Conservation (phyloP, 371 early-diverging fungal species). For the Catenaria anguillulae region DNA sequence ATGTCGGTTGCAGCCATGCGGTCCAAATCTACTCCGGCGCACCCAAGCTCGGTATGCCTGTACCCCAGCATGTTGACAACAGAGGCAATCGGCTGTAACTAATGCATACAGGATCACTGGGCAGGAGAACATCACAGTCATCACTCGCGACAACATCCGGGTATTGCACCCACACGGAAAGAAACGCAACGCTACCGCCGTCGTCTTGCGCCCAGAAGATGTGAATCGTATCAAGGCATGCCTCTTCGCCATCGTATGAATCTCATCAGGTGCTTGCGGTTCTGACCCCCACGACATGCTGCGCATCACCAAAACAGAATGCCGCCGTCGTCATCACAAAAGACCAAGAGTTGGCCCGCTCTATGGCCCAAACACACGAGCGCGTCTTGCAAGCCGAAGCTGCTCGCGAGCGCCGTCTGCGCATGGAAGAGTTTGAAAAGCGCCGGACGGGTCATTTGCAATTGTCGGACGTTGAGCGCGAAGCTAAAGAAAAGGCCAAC, state of each 20-base stretch:
- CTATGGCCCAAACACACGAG: not conserved
- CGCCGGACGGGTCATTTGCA: slow-evolving; percentile 1
- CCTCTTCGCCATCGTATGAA: no score
- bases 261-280: no score
- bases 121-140: slow-evolving; percentile 6
- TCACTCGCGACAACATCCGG: slow-evolving; percentile 7
- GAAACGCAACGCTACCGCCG: not conserved
- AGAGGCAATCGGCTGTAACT: no score
- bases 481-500: slow-evolving; percentile 23
- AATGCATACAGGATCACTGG: no score
- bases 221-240: not conserved
- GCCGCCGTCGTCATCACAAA: slow-evolving; percentile 3
- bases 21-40: no score
- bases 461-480: not conserved
- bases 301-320: no score
- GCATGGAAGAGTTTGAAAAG: not conserved
- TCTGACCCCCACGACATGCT: no score
- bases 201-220: not conserved
- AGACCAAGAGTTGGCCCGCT: not conserved
- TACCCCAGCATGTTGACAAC: no score
- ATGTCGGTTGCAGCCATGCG: no score
- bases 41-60: no score
- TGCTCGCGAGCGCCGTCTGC: not conserved
- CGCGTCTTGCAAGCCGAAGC: not conserved
- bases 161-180: slow-evolving; percentile 5